A percentile compares a stretch with the other conserved stretches of the same genome.
phyloP scores from a whole-genome alignment of 225 moss, liverwort and hornwort genomes.

The Takakia lepidozioides region DNA sequence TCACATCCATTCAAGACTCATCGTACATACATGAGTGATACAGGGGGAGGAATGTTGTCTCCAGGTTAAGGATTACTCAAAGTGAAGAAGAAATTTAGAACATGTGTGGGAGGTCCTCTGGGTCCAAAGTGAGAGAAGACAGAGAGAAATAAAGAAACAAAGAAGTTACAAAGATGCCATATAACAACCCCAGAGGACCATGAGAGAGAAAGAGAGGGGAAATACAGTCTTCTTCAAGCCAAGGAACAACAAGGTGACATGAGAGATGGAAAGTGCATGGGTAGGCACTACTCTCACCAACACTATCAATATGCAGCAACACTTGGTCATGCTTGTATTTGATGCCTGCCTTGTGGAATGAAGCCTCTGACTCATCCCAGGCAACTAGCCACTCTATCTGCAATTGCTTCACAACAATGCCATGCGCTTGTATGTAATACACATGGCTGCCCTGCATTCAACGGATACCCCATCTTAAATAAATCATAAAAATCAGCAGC shows the following conservation, averaged over 20 bases:
- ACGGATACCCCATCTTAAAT: background rate
- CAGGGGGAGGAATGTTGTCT: no score
- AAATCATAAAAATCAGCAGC: no score
- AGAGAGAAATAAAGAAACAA: background rate
- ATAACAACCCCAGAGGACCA: background rate
- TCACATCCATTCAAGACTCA: no score
- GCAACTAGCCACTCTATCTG: constrained; percentile 9
- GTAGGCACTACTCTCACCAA: no score
- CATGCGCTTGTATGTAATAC: constrained; percentile 2
- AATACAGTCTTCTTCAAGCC: no score
- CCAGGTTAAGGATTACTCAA: no score
- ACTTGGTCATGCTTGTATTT: background rate
- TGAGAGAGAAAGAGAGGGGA: background rate
- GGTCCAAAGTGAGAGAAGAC: background rate
- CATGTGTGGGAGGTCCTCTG: no score
- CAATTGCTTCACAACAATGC: constrained; percentile 5
- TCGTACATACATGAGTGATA: no score
- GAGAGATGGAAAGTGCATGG: no score
- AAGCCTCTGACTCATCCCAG: constrained; percentile 6
- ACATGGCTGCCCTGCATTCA: constrained; percentile 9
- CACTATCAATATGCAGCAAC: constrained; percentile 6
- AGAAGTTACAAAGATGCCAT: background rate
- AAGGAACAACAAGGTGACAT: no score
- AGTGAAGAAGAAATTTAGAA: no score
- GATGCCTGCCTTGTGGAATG: constrained; percentile 7